A percentile compares a stretch with the other conserved stretches of the same genome.
These are phyloP conservation scores for Diaporthe aspalathi DNA, from an alignment of 2,329 filamentous ascomycete genomes.

Conservation along the genomic window DNA sequence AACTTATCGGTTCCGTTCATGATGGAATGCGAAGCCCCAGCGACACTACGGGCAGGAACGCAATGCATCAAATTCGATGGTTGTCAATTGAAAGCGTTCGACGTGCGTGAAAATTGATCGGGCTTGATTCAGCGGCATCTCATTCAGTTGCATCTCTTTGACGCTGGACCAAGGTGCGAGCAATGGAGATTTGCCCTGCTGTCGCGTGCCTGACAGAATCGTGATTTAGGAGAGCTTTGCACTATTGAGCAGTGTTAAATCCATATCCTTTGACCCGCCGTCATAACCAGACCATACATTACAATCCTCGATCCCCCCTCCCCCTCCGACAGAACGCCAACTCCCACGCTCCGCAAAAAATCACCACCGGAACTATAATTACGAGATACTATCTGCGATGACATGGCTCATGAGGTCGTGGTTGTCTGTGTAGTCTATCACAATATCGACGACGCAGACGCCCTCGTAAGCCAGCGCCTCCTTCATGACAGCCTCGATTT, in stretches of 20 bases:
- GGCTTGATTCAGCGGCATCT: no score
- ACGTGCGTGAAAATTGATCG: no score
- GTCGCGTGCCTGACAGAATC: background rate
- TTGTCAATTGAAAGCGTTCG: no score
- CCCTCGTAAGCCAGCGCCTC: conserved; percentile 56
- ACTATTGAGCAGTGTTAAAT: background rate
- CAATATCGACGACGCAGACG: conserved; percentile 58
- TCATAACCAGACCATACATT: background rate
- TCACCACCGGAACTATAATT: background rate
- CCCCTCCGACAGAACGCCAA: background rate
- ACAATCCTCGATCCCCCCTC: background rate
- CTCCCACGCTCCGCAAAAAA: no score
- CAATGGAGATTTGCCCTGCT: background rate
- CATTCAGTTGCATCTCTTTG: background rate
- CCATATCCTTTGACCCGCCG: background rate
- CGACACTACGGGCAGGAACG: background rate
- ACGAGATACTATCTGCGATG: conserved; percentile 46
- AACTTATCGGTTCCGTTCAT: no score
- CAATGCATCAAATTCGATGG: no score
- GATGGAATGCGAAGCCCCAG: no score
- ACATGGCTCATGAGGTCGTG: conserved; percentile 54
- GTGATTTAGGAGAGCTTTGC: background rate
- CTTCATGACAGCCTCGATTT: conserved; percentile 56
- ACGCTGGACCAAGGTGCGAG: background rate
- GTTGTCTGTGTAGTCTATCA: conserved; percentile 58